Base-by-base conservation (phyloP, 2,329 filamentous ascomycete genomes). In the Bertia moriformis region DNA sequence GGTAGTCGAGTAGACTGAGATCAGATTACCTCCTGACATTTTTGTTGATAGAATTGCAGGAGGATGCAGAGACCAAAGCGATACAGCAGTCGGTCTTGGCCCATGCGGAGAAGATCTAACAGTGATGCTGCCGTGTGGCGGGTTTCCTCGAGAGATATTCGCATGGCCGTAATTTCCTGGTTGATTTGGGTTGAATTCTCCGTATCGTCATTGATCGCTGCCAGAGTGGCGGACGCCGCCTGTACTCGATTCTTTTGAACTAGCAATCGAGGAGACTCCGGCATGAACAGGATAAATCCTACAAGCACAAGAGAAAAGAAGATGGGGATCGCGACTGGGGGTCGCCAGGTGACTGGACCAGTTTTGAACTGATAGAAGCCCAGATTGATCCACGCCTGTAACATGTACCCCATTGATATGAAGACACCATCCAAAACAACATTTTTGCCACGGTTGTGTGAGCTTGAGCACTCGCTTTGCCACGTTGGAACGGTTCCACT, bases 401-500 rank as follows among this genome's bases (percentile, higher is more conserved):
- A n/a, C 22, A n/a, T n/a, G 7, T 10, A 7, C 7, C 22, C 22
- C 7, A 7, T n/a, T 7, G n/a, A 10, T 27, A n/a, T n/a, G n/a
- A 27, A 27, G 7, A 7, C 7, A n/a, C 22, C 22, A 10, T 27
- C 7, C 22, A 27, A n/a, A 10, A 27, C 7, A 7, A 27, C 22
- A 7, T 10, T 27, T 7, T n/a, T 7, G 7, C 22, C 22, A 7
- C 22, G 22, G n/a, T 7, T 10, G n/a, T 27, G 7, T 10, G 22
- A 57, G 17, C 51, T 52, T 3, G 55, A 56, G 39, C 56, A 60
- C 39, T 62, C 58, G 10, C 53, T 55, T 27, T 61, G 64, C 64
- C 63, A 68, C 2, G 65, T 62, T 0, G 64, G 64, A 0, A 66
- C 61, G 3, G 58, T 65, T 24, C 54, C 60, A 20, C 52, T 59